phyloP scores from a whole-genome alignment of 2,329 filamentous ascomycete genomes.

The Cadophora sp. region DNA sequence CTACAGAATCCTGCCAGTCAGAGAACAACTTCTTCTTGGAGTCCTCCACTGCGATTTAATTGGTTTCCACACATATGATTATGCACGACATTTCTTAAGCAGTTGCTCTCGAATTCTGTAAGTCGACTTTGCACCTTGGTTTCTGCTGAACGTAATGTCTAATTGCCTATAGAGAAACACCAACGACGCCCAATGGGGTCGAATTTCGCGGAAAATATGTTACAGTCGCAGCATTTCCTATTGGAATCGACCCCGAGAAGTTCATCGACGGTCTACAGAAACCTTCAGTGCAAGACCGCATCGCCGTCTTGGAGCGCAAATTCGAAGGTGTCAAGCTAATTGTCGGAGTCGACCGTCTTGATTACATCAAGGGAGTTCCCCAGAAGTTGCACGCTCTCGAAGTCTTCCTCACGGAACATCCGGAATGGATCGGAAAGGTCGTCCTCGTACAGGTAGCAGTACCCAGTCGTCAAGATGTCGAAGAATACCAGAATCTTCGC shows the following conservation, averaged over 20 bases:
- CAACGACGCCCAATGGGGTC: slow-evolving; percentile 91
- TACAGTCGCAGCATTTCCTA: slow-evolving; percentile 93
- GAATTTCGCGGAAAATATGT: slow-evolving; percentile 89
- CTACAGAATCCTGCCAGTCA: slow-evolving; percentile 92
- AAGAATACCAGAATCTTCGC: slow-evolving; percentile 96
- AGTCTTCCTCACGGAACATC: slow-evolving; percentile 95
- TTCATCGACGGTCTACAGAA: slow-evolving; percentile 89
- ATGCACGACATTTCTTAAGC: slow-evolving; percentile 96
- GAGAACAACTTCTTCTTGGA: slow-evolving; percentile 85
- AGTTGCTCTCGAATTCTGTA: slow-evolving; percentile 93
- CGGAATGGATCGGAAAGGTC: slow-evolving; percentile 97
- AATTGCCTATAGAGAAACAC: slow-evolving; percentile 56
- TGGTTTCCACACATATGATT: slow-evolving; percentile 98
- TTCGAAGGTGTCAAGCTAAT: slow-evolving; percentile 97
- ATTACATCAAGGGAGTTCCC: slow-evolving; percentile 98
- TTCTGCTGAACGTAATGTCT: slow-evolving; percentile 3
- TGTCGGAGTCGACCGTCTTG: slow-evolving; percentile 93
- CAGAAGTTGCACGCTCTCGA: slow-evolving; percentile 97
- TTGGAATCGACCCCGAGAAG: slow-evolving; percentile 97
- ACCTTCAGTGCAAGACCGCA: slow-evolving; percentile 85
- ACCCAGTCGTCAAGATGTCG: slow-evolving; percentile 92
- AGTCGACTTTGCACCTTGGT: slow-evolving; percentile 45
- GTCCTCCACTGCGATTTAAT: slow-evolving; percentile 94
- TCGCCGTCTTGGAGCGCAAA: slow-evolving; percentile 83
- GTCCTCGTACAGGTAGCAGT: slow-evolving; percentile 96